Base-by-base conservation (phyloP, 2,329 filamentous ascomycete species). In the Fusarium guadeloupense region DNA sequence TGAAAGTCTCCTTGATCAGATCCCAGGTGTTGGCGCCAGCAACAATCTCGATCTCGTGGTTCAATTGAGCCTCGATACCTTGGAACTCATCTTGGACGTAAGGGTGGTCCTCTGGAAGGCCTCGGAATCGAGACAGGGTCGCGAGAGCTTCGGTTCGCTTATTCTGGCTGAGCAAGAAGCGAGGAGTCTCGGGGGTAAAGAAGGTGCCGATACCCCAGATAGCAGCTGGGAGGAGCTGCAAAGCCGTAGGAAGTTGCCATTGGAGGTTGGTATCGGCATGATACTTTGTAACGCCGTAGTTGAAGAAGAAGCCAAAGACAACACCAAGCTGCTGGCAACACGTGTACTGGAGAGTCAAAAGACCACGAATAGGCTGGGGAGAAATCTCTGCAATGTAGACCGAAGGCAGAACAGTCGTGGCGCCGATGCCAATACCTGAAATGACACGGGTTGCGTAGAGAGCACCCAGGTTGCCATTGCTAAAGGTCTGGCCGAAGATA, bases 291-390 rank as follows among this genome's bases (percentile, higher is more conserved):
- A 74, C 67, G 3, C 74, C 69, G 35, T 77, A 75, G 45, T 76
- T 76, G 31, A 73, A 59, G 43, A 76, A 76, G 42, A 76, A 73
- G 1, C 71, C 70, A n/a, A 73, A 71, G 4, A 73, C 71, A 7
- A 73, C 71, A 4, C 71, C 66, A 8, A 75, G 70, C 17, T 75
- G 72, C 13, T 75, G 71, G 8, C 71, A 75, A 51, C 71, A 73
- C 1, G 71, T 71, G 26, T 75, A 75, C 17, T 75, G 72, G 0
- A 75, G 60, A 0, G 70, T 75, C 4, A 75, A 9, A 2, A 75
- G 67, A 6, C 73, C 72, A 1, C 72, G 66, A 6, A 75, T 75
- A 1, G 69, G 69, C 3, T 62, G 53, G 0, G 70, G 68, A 0
- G 68, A 65, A 10, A 72, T 71, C 69, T 74, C 71, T 26, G 70